Conservation (phyloP, 306 rosid species). For the Acacia melanoxylon region DNA sequence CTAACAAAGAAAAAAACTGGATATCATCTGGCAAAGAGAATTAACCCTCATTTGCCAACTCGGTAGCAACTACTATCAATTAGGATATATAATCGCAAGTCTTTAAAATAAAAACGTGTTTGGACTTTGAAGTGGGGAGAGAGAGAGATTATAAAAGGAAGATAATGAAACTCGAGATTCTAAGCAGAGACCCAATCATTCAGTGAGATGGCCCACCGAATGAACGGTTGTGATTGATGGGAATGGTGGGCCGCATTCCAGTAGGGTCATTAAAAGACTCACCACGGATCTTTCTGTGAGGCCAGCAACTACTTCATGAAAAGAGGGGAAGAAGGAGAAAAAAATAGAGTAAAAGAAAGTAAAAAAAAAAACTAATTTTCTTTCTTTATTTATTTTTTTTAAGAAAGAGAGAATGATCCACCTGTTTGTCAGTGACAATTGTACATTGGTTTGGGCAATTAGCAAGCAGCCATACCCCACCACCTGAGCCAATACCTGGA, state of each 20-base stretch:
- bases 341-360: neutral
- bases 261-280: slow-evolving; percentile 59
- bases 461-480: slow-evolving; percentile 66
- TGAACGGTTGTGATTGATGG: slow-evolving; percentile 53
- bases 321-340: neutral
- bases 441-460: slow-evolving; percentile 80
- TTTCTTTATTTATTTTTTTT: neutral
- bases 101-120: neutral
- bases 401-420: slow-evolving; percentile 79
- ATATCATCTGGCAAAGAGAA: slow-evolving; percentile 16
- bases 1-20: neutral
- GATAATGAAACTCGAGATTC: slow-evolving; percentile 41
- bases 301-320: slow-evolving; percentile 61
- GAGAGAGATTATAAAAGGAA: neutral
- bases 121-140: neutral
- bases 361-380: neutral
- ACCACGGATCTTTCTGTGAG: slow-evolving; percentile 52
- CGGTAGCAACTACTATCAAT: neutral
- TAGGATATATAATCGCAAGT: neutral
- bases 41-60: slow-evolving; percentile 17
- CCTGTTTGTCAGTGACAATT: slow-evolving; percentile 98
- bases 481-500: slow-evolving; percentile 95
- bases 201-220: slow-evolving; percentile 41
- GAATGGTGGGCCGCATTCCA: slow-evolving; percentile 43
- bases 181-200: slow-evolving; percentile 56